phyloP scores from a whole-genome alignment of 257 asterid genomes.

The Capsicum chinense region DNA sequence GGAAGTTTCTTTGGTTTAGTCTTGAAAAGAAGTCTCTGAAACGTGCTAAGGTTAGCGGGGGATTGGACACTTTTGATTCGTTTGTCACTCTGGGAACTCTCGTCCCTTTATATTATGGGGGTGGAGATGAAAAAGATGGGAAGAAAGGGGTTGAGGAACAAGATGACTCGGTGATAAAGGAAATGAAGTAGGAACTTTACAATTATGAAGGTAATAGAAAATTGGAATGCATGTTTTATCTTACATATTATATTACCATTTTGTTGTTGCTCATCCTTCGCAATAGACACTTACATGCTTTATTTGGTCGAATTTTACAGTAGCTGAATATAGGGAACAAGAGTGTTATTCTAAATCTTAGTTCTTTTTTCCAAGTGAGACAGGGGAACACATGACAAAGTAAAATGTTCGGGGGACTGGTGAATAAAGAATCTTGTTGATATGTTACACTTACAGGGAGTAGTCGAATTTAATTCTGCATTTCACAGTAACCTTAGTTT shows the following conservation, averaged over 20 bases:
- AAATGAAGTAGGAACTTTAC: background rate
- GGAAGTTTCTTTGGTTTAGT: slow-evolving; percentile 47
- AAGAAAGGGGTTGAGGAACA: slow-evolving; percentile 31
- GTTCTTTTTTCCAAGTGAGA: background rate
- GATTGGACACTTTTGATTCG: slow-evolving; percentile 40
- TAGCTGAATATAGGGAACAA: background rate
- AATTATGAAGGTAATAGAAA: background rate
- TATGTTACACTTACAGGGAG: background rate
- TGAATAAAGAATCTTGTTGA: background rate
- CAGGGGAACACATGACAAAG: background rate
- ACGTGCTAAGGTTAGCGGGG: slow-evolving; percentile 31
- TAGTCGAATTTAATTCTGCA: background rate
- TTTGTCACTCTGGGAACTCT: slow-evolving; percentile 46
- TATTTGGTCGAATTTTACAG: background rate
- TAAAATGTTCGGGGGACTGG: background rate
- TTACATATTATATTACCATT: background rate
- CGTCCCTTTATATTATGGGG: slow-evolving; percentile 34
- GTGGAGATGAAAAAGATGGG: slow-evolving; percentile 23
- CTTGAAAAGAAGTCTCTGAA: slow-evolving; percentile 33
- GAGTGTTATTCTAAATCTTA: background rate
- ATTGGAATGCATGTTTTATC: background rate
- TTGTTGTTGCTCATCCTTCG: background rate
- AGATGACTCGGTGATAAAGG: slow-evolving; percentile 45
- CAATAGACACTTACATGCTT: background rate
- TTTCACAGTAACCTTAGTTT: background rate